Conservation (phyloP, 1,284 basidiomycete genomes). For the Paramarasmius palmivorus region DNA sequence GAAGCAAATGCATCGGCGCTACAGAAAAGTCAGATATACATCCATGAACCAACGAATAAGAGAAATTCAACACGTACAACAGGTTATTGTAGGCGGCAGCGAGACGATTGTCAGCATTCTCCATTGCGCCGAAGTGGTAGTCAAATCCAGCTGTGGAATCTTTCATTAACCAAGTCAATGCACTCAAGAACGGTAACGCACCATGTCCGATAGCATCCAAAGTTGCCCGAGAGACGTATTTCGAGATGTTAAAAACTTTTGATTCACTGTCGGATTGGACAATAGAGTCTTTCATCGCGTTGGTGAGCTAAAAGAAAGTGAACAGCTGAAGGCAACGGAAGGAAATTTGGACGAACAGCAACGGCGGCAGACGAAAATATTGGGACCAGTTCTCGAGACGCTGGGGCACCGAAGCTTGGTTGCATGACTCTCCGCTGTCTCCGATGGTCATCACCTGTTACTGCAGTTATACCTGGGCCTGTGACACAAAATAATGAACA, state of each 20-base stretch:
- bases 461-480: background rate
- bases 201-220: conserved; percentile 49
- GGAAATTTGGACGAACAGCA: background rate
- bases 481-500: background rate
- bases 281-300: conserved; percentile 9
- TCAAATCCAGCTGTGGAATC: conserved; percentile 10
- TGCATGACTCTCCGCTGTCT: conserved; percentile 20
- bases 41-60: background rate
- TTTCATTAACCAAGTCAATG: background rate
- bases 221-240: conserved; percentile 40
- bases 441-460: conserved; percentile 15
- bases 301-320: background rate
- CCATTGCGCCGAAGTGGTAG: conserved; percentile 13
- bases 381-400: conserved; percentile 14
- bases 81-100: conserved; percentile 9
- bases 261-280: conserved; percentile 30
- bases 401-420: conserved; percentile 18
- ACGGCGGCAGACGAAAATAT: conserved; percentile 9
- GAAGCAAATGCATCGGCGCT: conserved; percentile 8
- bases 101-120: conserved; percentile 3
- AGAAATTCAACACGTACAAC: conserved; percentile 1
- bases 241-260: conserved; percentile 39
- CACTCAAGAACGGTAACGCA: conserved; percentile 11
- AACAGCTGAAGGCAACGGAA: background rate
- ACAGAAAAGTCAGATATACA: background rate